phyloP scores from a whole-genome alignment of 2,329 filamentous ascomycete species.

The Metarhizium anisopliae region DNA sequence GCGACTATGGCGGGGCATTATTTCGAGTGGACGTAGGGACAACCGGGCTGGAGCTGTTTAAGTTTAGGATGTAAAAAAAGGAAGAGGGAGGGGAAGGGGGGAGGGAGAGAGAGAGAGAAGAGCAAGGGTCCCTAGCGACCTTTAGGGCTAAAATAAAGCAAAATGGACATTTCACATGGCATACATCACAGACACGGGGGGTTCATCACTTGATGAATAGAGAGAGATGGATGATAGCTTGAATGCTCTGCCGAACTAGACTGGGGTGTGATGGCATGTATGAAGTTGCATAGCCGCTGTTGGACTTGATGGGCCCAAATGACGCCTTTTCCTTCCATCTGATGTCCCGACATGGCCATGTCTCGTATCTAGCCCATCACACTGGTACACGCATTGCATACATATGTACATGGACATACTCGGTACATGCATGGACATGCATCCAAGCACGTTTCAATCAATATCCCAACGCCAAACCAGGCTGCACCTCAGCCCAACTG shows the following conservation, averaged over 20 bases:
- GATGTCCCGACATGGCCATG: background rate
- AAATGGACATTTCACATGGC: background rate
- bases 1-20: conserved; percentile 58
- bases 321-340: background rate
- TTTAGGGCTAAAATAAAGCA: background rate
- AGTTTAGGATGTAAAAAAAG: conserved; percentile 46
- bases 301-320: background rate
- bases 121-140: background rate
- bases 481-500: background rate
- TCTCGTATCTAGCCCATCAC: background rate
- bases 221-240: background rate
- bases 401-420: background rate
- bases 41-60: conserved; percentile 51
- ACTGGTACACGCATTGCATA: background rate
- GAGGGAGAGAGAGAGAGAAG: background rate
- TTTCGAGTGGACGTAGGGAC: conserved; percentile 73
- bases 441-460: background rate
- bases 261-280: too few species aligned
- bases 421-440: background rate
- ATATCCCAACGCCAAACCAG: background rate
- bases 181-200: background rate
- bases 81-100: background rate
- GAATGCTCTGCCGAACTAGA: too few species aligned
- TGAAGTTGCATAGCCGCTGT: background rate
- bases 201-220: background rate